A percentile compares a stretch with the other conserved stretches of the same genome.
Evolutionary conservation across 2,329 filamentous ascomycete genomes (phyloP).

Genomic region (Pseudogymnoascus sp.): DNA sequence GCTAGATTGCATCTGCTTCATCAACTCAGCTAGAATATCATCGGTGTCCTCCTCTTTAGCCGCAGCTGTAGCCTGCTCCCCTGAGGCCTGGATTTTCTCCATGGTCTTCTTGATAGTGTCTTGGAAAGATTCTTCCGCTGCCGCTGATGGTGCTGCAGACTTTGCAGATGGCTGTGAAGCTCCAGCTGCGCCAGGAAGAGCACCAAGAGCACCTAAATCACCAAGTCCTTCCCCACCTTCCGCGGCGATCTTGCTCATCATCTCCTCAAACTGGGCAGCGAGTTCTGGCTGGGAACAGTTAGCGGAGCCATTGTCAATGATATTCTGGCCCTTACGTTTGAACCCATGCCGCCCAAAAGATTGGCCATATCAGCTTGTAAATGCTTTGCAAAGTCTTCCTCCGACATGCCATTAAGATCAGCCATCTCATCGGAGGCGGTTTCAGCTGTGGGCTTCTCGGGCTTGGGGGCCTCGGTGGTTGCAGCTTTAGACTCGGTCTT

Average conservation of each 20-base stretch:
- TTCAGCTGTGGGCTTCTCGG: slow-evolving; percentile 16
- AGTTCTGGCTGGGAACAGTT: slow-evolving; percentile 51
- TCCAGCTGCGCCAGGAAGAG: slow-evolving; percentile 16
- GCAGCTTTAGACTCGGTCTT: slow-evolving; percentile 45
- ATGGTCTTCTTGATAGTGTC: slow-evolving; percentile 91
- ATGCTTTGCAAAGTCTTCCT: slow-evolving; percentile 75
- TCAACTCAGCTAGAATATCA: slow-evolving; percentile 83
- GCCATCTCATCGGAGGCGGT: slow-evolving; percentile 9
- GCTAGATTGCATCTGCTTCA: slow-evolving; percentile 75
- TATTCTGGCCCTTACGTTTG: slow-evolving; percentile 38
- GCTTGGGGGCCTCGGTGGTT: slow-evolving; percentile 24
- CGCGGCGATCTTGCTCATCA: slow-evolving; percentile 59
- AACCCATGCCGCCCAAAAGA: slow-evolving; percentile 64
- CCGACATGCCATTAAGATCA: slow-evolving; percentile 44
- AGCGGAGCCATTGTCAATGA: slow-evolving; percentile 1
- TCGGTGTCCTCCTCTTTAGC: slow-evolving; percentile 60
- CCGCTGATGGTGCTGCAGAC: slow-evolving; percentile 22
- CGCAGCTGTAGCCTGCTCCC: slow-evolving; percentile 75
- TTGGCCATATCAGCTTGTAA: slow-evolving; percentile 87
- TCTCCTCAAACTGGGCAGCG: slow-evolving; percentile 68
- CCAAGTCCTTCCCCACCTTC: slow-evolving; percentile 42
- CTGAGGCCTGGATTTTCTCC: slow-evolving; percentile 89
- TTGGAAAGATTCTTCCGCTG: slow-evolving; percentile 68
- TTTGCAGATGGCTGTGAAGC: slow-evolving; percentile 21
- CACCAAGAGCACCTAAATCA: slow-evolving; percentile 22